A percentile compares a stretch with the other conserved stretches of the same genome.
These are phyloP conservation scores for Serpula lacrymans DNA, from an alignment of 768 basidiomycete species.

Conservation along the genomic window DNA sequence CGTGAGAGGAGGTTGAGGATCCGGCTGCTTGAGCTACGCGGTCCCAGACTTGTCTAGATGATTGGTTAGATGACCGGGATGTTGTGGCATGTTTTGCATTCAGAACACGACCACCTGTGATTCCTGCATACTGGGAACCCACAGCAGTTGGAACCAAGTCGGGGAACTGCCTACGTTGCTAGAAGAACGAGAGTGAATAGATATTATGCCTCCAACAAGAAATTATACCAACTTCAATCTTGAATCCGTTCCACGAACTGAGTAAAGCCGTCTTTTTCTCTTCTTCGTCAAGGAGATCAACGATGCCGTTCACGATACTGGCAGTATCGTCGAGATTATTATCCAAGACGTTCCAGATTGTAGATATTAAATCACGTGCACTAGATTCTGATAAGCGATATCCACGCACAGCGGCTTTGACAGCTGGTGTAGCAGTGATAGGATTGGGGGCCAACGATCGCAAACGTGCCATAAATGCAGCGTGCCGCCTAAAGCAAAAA, in stretches of 20 bases:
- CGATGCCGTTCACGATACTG: constrained; percentile 65
- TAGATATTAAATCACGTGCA: constrained; percentile 83
- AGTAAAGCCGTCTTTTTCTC: constrained; percentile 80
- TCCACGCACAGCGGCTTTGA: constrained; percentile 74
- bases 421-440: constrained; percentile 52
- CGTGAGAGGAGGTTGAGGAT: constrained; percentile 34
- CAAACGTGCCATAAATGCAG: constrained; percentile 62
- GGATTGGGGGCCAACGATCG: constrained; percentile 56
- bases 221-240: constrained; percentile 58
- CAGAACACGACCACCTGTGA: constrained; percentile 78
- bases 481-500: constrained; percentile 52
- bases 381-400: constrained; percentile 75
- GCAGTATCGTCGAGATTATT: constrained; percentile 69
- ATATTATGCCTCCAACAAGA: constrained; percentile 3
- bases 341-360: constrained; percentile 79
- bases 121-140: constrained; percentile 71
- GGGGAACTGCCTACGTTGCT: constrained; percentile 88
- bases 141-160: constrained; percentile 58
- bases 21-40: constrained; percentile 82
- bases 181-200: not conserved
- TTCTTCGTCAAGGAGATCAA: constrained; percentile 78
- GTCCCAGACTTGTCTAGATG: constrained; percentile 75
- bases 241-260: constrained; percentile 78
- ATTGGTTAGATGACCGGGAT: constrained; percentile 49
- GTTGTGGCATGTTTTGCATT: constrained; percentile 78